phyloP scores from a whole-genome alignment of 1,284 basidiomycete species.

The Quambalaria eucalypti region DNA sequence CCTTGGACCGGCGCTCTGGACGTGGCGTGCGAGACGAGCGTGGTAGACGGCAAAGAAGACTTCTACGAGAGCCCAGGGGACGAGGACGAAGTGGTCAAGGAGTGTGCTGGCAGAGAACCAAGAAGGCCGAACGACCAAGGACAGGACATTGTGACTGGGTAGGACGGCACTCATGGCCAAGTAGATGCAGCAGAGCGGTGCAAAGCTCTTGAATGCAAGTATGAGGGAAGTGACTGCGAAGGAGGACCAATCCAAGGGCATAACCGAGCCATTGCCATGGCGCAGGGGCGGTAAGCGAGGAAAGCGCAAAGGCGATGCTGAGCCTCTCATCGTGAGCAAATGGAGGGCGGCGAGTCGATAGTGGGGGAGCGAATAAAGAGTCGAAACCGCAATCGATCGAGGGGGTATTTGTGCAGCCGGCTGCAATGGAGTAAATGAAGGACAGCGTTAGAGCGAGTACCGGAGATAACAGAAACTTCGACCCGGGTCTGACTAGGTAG shows the following conservation, averaged over 20 bases:
- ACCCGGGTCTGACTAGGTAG: too few relatives aligned
- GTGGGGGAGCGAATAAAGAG: too few relatives aligned
- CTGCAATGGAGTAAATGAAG: too few relatives aligned
- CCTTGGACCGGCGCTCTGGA: slow-evolving; percentile 24
- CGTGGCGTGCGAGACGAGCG: slow-evolving; percentile 9
- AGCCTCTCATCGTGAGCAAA: too few relatives aligned
- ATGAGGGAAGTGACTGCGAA: not conserved
- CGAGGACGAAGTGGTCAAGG: slow-evolving; percentile 9
- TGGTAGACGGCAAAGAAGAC: slow-evolving; percentile 37
- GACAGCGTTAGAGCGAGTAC: too few relatives aligned
- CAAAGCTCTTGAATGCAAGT: not conserved
- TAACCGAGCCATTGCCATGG: not conserved
- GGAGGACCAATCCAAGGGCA: not conserved
- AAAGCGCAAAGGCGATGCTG: too few relatives aligned
- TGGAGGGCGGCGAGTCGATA: too few relatives aligned
- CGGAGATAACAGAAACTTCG: too few relatives aligned
- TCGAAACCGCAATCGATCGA: not conserved
- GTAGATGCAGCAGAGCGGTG: not conserved
- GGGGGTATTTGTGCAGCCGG: too few relatives aligned
- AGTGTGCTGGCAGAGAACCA: slow-evolving; percentile 5
- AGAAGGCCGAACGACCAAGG: not conserved
- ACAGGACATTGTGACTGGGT: not conserved
- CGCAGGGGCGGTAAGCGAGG: not conserved
- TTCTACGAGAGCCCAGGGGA: slow-evolving; percentile 20
- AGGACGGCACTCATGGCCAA: not conserved